phyloP scores from a whole-genome alignment of 2,329 filamentous ascomycete genomes.

The Colletotrichum orbiculare region DNA sequence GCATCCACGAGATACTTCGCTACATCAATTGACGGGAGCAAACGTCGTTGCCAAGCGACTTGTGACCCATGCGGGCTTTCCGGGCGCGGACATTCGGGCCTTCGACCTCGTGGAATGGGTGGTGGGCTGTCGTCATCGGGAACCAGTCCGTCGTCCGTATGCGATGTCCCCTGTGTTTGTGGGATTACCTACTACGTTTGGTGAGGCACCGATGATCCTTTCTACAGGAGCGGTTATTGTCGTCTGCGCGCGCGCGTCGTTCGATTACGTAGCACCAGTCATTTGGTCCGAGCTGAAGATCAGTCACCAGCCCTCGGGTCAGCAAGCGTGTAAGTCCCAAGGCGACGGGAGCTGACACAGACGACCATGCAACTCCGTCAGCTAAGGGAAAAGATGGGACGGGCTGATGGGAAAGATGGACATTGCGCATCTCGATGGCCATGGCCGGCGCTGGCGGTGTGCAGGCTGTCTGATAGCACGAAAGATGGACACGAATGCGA shows the following conservation, averaged over 20 bases:
- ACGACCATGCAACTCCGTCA: slow-evolving; percentile 14
- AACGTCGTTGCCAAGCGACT: not conserved
- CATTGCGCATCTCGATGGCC: slow-evolving; percentile 25
- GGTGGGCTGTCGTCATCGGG: slow-evolving; percentile 31
- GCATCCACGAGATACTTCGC: slow-evolving; percentile 1
- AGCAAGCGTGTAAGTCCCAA: slow-evolving; percentile 19
- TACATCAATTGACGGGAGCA: slow-evolving; percentile 21
- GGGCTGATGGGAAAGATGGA: slow-evolving; percentile 9
- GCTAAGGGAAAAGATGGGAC: slow-evolving; percentile 19
- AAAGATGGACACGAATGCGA: slow-evolving; percentile 28
- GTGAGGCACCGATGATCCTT: slow-evolving; percentile 31
- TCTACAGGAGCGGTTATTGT: slow-evolving; percentile 14
- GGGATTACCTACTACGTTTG: slow-evolving; percentile 1
- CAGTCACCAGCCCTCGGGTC: slow-evolving; percentile 31
- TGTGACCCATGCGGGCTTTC: slow-evolving; percentile 5
- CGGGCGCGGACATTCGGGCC: slow-evolving; percentile 31
- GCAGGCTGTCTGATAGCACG: slow-evolving; percentile 26
- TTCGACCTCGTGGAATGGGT: slow-evolving; percentile 1
- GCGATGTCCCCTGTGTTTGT: slow-evolving; percentile 1
- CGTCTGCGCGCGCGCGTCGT: not conserved
- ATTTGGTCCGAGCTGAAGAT: slow-evolving; percentile 27
- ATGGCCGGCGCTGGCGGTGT: slow-evolving; percentile 4
- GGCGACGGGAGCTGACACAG: slow-evolving; percentile 5
- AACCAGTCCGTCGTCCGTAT: slow-evolving; percentile 11
- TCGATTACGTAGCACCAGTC: slow-evolving; percentile 34